A percentile compares a stretch with the other conserved stretches of the same genome.
These are phyloP conservation scores for Acrocalymma vagum DNA, from an alignment of 2,329 filamentous ascomycete genomes.

Conservation along the genomic window DNA sequence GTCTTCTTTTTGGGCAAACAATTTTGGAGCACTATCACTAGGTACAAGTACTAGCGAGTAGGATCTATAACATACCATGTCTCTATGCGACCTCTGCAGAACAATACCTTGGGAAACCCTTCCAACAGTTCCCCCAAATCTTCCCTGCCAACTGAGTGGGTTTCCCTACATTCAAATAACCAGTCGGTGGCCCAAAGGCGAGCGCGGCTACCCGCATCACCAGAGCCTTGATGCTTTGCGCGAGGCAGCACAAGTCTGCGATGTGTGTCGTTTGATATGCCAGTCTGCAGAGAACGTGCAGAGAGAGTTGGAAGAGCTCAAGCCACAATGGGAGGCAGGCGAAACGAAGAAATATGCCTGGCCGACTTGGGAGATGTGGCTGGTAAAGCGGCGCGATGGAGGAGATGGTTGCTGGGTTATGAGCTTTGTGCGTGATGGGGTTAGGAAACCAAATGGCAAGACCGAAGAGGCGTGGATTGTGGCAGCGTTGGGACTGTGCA, in stretches of 20 bases:
- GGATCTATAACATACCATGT: too few relatives aligned
- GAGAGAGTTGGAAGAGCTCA: conserved; percentile 6
- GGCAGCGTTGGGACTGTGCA: conserved; percentile 14
- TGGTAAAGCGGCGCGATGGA: conserved; percentile 11
- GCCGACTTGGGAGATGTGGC: conserved; percentile 9
- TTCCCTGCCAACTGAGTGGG: conserved; percentile 1
- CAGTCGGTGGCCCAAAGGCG: conserved; percentile 2
- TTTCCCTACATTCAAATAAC: conserved; percentile 9
- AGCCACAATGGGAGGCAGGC: conserved; percentile 8
- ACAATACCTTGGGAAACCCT: conserved; percentile 12
- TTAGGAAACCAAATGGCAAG: conserved; percentile 2
- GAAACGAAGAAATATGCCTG: conserved; percentile 4
- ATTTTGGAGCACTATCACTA: too few relatives aligned
- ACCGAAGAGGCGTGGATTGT: conserved; percentile 7
- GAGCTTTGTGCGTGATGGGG: conserved; percentile 9
- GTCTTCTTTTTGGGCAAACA: too few relatives aligned
- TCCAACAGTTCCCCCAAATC: conserved; percentile 3
- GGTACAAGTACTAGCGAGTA: too few relatives aligned
- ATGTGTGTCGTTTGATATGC: conserved; percentile 8
- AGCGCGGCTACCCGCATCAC: conserved; percentile 9
- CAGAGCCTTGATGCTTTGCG: conserved; percentile 5
- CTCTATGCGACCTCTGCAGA: conserved; percentile 12
- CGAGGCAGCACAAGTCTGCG: conserved; percentile 3
- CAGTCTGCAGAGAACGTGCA: conserved; percentile 13
- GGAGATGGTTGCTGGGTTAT: conserved; percentile 13